Percentiles rank a stretch among this genome's conserved stretches.
phyloP scores from a whole-genome alignment of 2,329 filamentous ascomycete genomes.

The Polytolypa hystricis region DNA sequence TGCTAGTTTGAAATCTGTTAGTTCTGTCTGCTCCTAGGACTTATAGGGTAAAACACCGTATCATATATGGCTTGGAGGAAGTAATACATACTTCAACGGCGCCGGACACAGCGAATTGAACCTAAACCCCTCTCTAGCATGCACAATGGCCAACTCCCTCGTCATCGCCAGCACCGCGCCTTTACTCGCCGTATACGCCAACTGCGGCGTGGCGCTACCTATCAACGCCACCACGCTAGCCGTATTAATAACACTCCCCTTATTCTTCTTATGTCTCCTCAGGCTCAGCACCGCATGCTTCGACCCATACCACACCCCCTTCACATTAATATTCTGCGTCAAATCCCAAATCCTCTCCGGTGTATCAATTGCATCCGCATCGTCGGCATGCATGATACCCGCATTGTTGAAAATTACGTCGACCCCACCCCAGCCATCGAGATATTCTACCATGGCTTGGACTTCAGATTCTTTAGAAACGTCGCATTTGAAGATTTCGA shows the following conservation, averaged over 20 bases:
- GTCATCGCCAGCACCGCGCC: slow-evolving; percentile 85
- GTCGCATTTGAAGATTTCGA: slow-evolving; percentile 60
- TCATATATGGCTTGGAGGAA: neutral
- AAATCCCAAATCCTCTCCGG: slow-evolving; percentile 89
- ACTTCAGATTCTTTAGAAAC: slow-evolving; percentile 79
- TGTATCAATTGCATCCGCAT: slow-evolving; percentile 70
- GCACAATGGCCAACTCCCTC: slow-evolving; percentile 80
- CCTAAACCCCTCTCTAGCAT: slow-evolving; percentile 76
- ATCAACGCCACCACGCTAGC: slow-evolving; percentile 81
- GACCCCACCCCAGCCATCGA: slow-evolving; percentile 76
- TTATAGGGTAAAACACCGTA: neutral
- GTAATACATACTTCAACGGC: slow-evolving; percentile 56
- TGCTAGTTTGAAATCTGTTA: slow-evolving; percentile 44
- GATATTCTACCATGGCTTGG: slow-evolving; percentile 57
- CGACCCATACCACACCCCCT: slow-evolving; percentile 93
- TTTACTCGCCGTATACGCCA: slow-evolving; percentile 90
- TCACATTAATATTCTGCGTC: slow-evolving; percentile 90
- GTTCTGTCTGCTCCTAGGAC: too few relatives aligned
- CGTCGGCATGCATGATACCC: slow-evolving; percentile 84
- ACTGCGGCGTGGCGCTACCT: slow-evolving; percentile 74
- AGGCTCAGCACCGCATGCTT: slow-evolving; percentile 82
- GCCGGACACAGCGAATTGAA: slow-evolving; percentile 89
- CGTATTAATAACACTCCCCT: slow-evolving; percentile 81
- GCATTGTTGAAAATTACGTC: slow-evolving; percentile 97
- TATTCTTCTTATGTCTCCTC: slow-evolving; percentile 66